Evolutionary conservation across 805 yeast genomes (phyloP), one percentile per base, ranked within the genome.

Genomic region (Jamesozyma piceae): DNA sequence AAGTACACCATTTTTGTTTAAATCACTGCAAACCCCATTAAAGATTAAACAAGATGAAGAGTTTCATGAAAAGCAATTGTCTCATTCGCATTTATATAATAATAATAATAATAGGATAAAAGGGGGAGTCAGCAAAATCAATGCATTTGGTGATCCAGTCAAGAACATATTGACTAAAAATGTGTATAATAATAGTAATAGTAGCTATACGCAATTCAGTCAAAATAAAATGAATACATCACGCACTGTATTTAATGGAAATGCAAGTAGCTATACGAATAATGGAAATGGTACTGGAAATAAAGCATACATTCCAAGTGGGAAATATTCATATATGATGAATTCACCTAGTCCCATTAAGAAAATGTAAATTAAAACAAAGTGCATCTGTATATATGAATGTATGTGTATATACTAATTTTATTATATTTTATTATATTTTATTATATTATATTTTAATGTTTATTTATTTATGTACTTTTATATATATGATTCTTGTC

Each of bases 301-400:
- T 24, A 45, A 38, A 20, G 60, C 64, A 15, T 62, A 62, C 44
- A 60, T 56, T 29, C 64, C 66, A 18, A 62, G 66, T 44, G 55
- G 53, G 37, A 62, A 56, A 44, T 63, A 62, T 39, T 50, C 61
- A 19, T 63, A 60, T 41, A 53, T 61, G 55, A 60, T 58, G 57
- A 55, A 58, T 27, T 53, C 63, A 3, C 64, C 64, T 21, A 54
- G 60, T 35, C 58, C 63, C 8, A 49, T 50, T 39, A 54, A 52
- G 31, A 53, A 35, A 24, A 22, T 35, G 14, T 28, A 35, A n/a
- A 27, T 15, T 14, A 21, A 22, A 31, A 20, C 14, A 37, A 37
- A 31, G 6, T 26, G 29, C 20, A 31, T 34, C 35, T 18, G 28
- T 24, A 36, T 18, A 47, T 27, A 30, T 31, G 31, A 32, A 22